Evolutionary conservation across 768 basidiomycete species (phyloP).

Genomic region (Hydnomerulius pinastri): DNA sequence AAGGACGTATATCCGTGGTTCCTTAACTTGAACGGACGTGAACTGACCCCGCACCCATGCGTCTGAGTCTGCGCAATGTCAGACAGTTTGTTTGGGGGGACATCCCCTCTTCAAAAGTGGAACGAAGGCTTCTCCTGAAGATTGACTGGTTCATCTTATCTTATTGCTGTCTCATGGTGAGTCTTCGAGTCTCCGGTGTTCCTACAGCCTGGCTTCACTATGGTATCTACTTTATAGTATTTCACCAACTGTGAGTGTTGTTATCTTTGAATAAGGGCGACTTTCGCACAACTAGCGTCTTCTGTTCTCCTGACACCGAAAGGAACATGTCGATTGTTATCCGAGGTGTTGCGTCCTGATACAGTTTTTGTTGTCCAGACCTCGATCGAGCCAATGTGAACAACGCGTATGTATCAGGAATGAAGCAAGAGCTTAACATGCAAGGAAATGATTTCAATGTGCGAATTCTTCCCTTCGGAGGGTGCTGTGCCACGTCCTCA

Average conservation of each 20-base stretch:
- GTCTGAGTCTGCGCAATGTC: constrained; percentile 4
- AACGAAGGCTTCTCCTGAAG: constrained; percentile 57
- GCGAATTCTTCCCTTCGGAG: constrained; percentile 6
- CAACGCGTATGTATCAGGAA: constrained; percentile 80
- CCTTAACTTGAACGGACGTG: too few relatives aligned
- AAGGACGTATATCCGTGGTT: too few relatives aligned
- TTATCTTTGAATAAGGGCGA: too few relatives aligned
- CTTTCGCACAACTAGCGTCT: too few relatives aligned
- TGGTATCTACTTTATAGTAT: constrained; percentile 42
- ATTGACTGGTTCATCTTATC: constrained; percentile 69
- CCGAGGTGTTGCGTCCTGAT: too few relatives aligned
- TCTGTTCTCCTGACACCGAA: too few relatives aligned
- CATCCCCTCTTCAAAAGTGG: constrained; percentile 40
- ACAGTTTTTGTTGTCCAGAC: constrained; percentile 41
- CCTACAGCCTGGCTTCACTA: background rate
- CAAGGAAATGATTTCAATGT: constrained; percentile 64
- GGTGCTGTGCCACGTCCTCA: background rate
- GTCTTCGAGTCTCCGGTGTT: constrained; percentile 11
- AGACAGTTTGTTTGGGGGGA: constrained; percentile 39
- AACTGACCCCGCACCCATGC: too few relatives aligned
- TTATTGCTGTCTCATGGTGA: constrained; percentile 70
- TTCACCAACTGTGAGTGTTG: constrained; percentile 61
- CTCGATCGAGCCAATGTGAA: constrained; percentile 67
- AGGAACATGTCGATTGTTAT: too few relatives aligned
- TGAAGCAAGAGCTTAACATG: constrained; percentile 73